Evolutionary conservation across 73 alveolate species (phyloP), one percentile per base, ranked within the genome.

Genomic region (Uronychia setigera): DNA sequence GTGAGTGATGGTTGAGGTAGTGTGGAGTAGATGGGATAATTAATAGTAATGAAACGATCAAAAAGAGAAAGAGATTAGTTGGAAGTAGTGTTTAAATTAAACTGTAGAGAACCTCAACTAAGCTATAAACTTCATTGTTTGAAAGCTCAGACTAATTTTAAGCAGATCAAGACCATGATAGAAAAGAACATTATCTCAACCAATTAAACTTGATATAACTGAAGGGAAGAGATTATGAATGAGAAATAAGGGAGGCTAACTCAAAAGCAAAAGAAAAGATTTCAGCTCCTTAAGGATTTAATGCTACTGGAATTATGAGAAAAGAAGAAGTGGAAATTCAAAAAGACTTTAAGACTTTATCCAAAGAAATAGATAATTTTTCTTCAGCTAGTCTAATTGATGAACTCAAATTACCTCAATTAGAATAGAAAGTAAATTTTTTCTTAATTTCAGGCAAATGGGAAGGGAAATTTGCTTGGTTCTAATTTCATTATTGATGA

Each of bases 1-100:
- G n/a, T n/a, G n/a, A n/a, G n/a, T n/a, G 67, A 46, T 46, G 67
- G 67, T 46, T 46, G 67, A 46, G 67, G 67, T 46, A 46, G 67
- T 46, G 67, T 46, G 67, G 67, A 46, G 67, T 5, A 19, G 67
- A 19, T 5, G 67, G 67, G 67, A 46, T 11, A 46, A 19, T 5
- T 46, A 19, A 19, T 19, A 5, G 19, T 46, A 19, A 19, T 46
- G 67, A 46, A 19, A 5, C 5, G 19, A n/a, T n/a, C n/a, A n/a
- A n/a, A n/a, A n/a, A n/a, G n/a, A n/a, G n/a, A n/a, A n/a, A n/a
- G n/a, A n/a, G n/a, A n/a, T n/a, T n/a, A n/a, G n/a, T n/a, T n/a
- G n/a, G n/a, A n/a, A n/a, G n/a, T n/a, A n/a, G n/a, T n/a, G n/a
- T n/a, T n/a, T n/a, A n/a, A n/a, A n/a, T n/a, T n/a, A n/a, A n/a